A percentile compares a stretch with the other conserved stretches of the same genome.
Evolutionary conservation across 2,329 filamentous ascomycete species (phyloP).

Genomic region (Dryadomyces quercivorus): DNA sequence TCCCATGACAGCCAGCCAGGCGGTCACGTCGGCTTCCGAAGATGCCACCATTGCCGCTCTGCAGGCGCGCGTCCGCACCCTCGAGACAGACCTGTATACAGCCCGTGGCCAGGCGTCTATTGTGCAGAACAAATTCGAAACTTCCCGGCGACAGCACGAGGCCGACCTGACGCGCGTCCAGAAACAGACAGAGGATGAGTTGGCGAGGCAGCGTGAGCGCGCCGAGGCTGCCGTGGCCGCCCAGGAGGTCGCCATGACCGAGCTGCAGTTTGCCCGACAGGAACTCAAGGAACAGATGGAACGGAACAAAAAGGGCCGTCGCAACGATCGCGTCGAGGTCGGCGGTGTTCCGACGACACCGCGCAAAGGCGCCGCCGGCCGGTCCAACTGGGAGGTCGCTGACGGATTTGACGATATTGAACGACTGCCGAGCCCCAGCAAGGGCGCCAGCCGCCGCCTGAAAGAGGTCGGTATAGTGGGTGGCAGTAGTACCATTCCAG

Average conservation of each 20-base stretch:
- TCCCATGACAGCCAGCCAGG: no score
- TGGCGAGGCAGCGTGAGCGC: slow-evolving; percentile 50
- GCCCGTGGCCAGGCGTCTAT: slow-evolving; percentile 65
- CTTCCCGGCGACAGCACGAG: slow-evolving; percentile 48
- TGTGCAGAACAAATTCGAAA: slow-evolving; percentile 57
- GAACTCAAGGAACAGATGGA: slow-evolving; percentile 53
- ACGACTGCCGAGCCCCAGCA: slow-evolving; percentile 40
- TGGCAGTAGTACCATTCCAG: slow-evolving; percentile 26
- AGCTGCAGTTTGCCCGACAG: slow-evolving; percentile 60
- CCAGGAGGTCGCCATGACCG: slow-evolving; percentile 52
- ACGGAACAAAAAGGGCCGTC: slow-evolving; percentile 25
- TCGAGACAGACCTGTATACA: slow-evolving; percentile 44
- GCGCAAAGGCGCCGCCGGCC: slow-evolving; percentile 33
- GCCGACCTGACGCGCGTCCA: slow-evolving; percentile 48
- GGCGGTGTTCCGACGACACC: slow-evolving; percentile 36
- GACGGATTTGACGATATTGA: slow-evolving; percentile 69
- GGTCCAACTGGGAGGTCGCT: slow-evolving; percentile 43
- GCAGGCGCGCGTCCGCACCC: slow-evolving; percentile 37
- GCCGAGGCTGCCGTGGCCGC: slow-evolving; percentile 54
- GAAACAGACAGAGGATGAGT: slow-evolving; percentile 50
- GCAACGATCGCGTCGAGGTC: slow-evolving; percentile 17
- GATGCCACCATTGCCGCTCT: slow-evolving; percentile 24
- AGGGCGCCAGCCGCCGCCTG: slow-evolving; percentile 27
- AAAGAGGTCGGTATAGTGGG: slow-evolving; percentile 18
- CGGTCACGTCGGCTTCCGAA: no score